Evolutionary conservation across 208 protist genomes (phyloP).

Genomic region (Crithidia expoeki): DNA sequence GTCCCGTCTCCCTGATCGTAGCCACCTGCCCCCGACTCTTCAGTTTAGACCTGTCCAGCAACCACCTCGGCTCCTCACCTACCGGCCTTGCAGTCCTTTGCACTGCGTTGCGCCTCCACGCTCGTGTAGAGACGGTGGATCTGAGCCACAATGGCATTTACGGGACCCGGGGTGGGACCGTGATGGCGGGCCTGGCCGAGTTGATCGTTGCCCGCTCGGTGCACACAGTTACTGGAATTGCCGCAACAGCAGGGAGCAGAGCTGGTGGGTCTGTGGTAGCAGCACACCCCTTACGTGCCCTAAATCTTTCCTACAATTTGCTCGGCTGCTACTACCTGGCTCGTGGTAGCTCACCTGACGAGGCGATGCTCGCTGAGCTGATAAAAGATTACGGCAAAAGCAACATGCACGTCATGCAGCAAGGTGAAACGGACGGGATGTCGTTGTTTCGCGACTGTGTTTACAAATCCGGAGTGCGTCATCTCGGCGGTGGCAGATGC

Average conservation of each 20-base stretch:
- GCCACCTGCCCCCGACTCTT: slow-evolving; percentile 32
- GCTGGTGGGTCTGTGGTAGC: not conserved
- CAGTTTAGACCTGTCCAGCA: slow-evolving; percentile 49
- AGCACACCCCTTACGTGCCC: slow-evolving; percentile 1
- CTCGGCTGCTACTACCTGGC: slow-evolving; percentile 25
- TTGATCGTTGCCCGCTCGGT: slow-evolving; percentile 38
- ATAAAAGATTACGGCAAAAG: not conserved
- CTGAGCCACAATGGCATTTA: slow-evolving; percentile 47
- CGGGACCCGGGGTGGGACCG: slow-evolving; percentile 31
- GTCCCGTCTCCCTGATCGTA: slow-evolving; percentile 39
- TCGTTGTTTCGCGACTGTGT: not conserved
- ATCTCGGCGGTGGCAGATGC: not conserved
- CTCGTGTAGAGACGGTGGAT: slow-evolving; percentile 34
- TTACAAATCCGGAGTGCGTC: not conserved
- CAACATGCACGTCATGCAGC: not conserved
- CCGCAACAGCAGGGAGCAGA: not conserved
- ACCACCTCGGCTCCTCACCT: slow-evolving; percentile 43
- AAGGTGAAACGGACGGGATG: not conserved
- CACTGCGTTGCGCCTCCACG: slow-evolving; percentile 42
- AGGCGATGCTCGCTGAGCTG: not conserved
- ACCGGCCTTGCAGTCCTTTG: slow-evolving; percentile 37
- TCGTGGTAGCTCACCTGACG: not conserved
- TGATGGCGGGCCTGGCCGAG: slow-evolving; percentile 48
- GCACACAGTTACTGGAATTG: not conserved
- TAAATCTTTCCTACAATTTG: slow-evolving; percentile 40